Percentiles rank a stretch among this genome's conserved stretches.
phyloP scores from a whole-genome alignment of 2,329 filamentous ascomycete species.

The Elsinoe australis region DNA sequence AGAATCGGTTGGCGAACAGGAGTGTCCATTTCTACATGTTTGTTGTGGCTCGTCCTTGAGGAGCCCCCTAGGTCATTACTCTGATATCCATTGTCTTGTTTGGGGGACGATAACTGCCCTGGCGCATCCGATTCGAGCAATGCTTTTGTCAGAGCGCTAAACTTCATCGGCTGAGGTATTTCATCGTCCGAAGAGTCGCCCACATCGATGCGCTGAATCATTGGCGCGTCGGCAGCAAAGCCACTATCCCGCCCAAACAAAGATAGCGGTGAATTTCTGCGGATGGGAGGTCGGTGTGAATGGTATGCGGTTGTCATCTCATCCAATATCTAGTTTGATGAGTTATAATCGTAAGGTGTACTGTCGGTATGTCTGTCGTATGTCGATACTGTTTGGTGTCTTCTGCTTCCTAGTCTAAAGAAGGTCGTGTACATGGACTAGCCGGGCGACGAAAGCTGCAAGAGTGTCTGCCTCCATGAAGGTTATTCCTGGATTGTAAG shows the following conservation, averaged over 20 bases:
- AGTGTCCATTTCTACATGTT: constrained; percentile 28
- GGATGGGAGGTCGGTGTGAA: constrained; percentile 27
- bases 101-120: constrained; percentile 49
- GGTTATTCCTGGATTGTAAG: constrained; percentile 11
- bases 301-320: constrained; percentile 16
- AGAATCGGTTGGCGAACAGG: constrained; percentile 31
- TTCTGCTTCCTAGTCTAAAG: constrained; percentile 15
- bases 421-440: constrained; percentile 18
- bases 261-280: constrained; percentile 42
- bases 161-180: constrained; percentile 79
- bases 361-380: constrained; percentile 12
- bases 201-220: constrained; percentile 45
- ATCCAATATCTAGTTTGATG: constrained; percentile 16
- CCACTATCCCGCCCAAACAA: constrained; percentile 39
- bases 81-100: constrained; percentile 36
- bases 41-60: constrained; percentile 26
- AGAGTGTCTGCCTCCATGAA: constrained; percentile 14
- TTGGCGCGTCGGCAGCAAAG: constrained; percentile 39
- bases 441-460: neutral
- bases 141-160: constrained; percentile 86
- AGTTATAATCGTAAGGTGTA: constrained; percentile 5
- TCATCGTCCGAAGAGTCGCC: constrained; percentile 94
- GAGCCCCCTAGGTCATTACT: constrained; percentile 21
- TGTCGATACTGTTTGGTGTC: constrained; percentile 6
- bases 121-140: constrained; percentile 56